Percentiles rank a stretch among this genome's conserved stretches.
Evolutionary conservation across 2,329 filamentous ascomycete species (phyloP).

Genomic region (Penicillium sp.): DNA sequence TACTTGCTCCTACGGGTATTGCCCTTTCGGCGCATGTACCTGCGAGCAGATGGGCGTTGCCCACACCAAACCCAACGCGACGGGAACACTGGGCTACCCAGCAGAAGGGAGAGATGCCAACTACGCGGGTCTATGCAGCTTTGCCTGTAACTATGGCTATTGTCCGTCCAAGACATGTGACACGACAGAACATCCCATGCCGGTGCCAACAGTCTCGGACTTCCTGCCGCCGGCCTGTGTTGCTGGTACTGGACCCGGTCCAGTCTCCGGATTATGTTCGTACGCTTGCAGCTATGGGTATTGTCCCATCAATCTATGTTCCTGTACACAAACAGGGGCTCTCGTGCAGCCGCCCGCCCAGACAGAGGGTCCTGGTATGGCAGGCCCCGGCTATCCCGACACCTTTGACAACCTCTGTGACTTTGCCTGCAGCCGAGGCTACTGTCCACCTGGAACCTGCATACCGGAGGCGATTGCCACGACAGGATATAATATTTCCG

Average conservation of each 20-base stretch:
- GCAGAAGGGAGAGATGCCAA: conserved; percentile 15
- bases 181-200: not conserved
- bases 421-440: not conserved
- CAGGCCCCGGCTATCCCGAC: not conserved
- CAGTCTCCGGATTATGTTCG: not conserved
- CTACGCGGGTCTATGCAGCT: conserved; percentile 46
- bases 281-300: not conserved
- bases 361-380: not conserved
- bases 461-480: not conserved
- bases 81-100: conserved; percentile 6
- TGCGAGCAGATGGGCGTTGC: not conserved
- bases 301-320: not conserved
- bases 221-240: conserved; percentile 1
- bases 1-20: not conserved
- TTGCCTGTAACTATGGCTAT: conserved; percentile 45
- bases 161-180: conserved; percentile 30
- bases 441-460: not conserved
- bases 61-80: not conserved
- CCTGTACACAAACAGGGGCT: not conserved
- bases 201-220: not conserved
- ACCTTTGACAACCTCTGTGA: not conserved
- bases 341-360: not conserved
- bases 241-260: not conserved
- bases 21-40: conserved; percentile 1
- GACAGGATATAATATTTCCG: too few species aligned